Conservation (phyloP, 2,329 filamentous ascomycete genomes). For the Sporothrix humicola region DNA sequence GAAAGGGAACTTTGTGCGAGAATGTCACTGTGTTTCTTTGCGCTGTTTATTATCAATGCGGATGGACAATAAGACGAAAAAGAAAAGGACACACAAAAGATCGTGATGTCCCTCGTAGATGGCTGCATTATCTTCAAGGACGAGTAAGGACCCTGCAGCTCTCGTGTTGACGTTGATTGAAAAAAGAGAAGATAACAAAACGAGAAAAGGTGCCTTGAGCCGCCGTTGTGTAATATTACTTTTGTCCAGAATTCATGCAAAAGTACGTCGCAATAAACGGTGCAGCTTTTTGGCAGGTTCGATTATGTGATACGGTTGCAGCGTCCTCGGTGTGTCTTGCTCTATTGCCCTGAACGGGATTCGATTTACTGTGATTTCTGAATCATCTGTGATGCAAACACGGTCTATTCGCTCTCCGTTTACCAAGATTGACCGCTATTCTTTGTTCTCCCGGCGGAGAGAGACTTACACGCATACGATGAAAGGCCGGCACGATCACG, state of each 20-base stretch:
- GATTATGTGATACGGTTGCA: conserved; percentile 26
- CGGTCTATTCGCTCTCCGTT: background rate
- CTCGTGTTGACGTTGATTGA: background rate
- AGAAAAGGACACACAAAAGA: background rate
- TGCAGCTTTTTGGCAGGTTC: background rate
- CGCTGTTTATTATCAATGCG: background rate
- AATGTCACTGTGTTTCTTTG: background rate
- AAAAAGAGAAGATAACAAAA: background rate
- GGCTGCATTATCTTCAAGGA: background rate
- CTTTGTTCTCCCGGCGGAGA: background rate
- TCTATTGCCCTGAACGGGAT: background rate
- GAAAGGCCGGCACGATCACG: background rate
- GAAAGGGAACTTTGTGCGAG: conserved; percentile 7
- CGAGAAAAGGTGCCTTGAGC: background rate
- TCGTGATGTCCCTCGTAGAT: background rate
- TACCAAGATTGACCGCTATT: background rate
- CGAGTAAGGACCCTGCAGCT: conserved; percentile 19
- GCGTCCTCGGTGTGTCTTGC: background rate
- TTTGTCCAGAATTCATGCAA: background rate
- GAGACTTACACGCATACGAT: background rate
- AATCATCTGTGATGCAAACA: background rate
- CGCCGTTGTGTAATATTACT: background rate
- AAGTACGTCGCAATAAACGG: background rate
- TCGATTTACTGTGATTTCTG: background rate
- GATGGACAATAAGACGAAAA: background rate